Base-by-base conservation (phyloP, 2,329 filamentous ascomycete species). In the Dothidotthia symphoricarpi region DNA sequence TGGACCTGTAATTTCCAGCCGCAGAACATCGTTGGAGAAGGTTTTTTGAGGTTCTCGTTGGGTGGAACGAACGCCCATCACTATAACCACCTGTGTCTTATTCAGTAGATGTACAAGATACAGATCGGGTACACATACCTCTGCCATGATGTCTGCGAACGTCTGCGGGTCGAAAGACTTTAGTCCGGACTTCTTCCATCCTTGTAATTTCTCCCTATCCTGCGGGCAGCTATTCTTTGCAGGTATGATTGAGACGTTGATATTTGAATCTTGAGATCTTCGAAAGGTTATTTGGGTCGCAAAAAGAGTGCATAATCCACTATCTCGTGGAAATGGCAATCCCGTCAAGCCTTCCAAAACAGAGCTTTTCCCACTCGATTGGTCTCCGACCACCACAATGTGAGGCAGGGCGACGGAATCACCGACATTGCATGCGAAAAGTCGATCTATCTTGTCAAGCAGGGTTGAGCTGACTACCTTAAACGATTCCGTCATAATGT, bases 221-320 rank as follows among this genome's bases (percentile, higher is more conserved):
- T 28, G 19, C 19, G 19, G 19, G 9, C 9, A 6, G 19, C 19
- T 22, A 22, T 22, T 9, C 9, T 34, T 14, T 11, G 24, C 14
- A 11, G 32, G 39, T n/a, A 41, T 37, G 12, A 41, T 41, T 11
- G 39, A 33, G 6, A 34, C 25, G 11, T 26, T 24, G 3, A 36
- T 34, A 10, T 25, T 16, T 24, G 42, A 15, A 44, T 12, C 38
- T 14, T 1, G 7, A 3, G 58, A 46, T 24, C 64, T 54, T 1
- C 64, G 63, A 29, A 69, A 66, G 12, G 61, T 69, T 24, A 75
- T 74, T 40, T 75, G 67, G 0, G 72, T 75, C 0, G 72, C 69
- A 49, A 71, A 73, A 2, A 68, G 51, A 2, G 71, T 74, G 31
- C 70, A 73, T 0, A 72, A 52, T 0, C 62, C 65, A 32, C 51